Evolutionary conservation across 352 stramenopile genomes (phyloP), one percentile per base, ranked within the genome.

Genomic region (Phytophthora ohioensis): DNA sequence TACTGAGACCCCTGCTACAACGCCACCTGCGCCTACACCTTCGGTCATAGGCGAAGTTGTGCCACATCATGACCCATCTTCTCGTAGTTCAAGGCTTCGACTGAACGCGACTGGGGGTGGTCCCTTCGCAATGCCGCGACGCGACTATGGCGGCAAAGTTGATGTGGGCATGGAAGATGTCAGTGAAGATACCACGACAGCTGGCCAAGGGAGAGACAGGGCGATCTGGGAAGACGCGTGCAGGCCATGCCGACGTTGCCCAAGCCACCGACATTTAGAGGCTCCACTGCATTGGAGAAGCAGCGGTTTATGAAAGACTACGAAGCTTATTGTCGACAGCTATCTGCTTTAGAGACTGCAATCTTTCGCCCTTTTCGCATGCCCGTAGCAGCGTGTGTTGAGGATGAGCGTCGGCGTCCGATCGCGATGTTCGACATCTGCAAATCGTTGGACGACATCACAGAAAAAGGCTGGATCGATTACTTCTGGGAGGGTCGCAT

Each of bases 401-500:
- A 69, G 38, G 53, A 63, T 38, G 62, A 69, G 42, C 52, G 53
- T n/a, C 53, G 62, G 3, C 62, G 53, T 0, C 51, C 46, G 2
- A 63, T 69, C 12, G 52, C 62, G 1, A 57, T 58, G 53, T 69
- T 69, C 21, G 34, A 63, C 5, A 63, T 64, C 6, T 69, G 36
- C 48, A 64, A 70, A 15, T 17, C 46, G 5, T 7, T 70, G 1
- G n/a, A 64, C 17, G 21, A 35, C 0, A 70, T 53, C 62, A 0
- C 17, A 17, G 61, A 62, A 5, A n/a, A 6, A 4, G 54, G 64
- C 30, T 64, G 63, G 63, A 55, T 64, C n/a, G 15, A 70, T 7
- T 64, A 64, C 17, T 59, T 70, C 13, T 70, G 54, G 56, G 62
- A 64, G 15, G 63, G 63, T 1, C 36, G 54, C 2, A 31, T 70